Conservation (phyloP, 352 stramenopile genomes). For the Phytopythium kandeliae region DNA sequence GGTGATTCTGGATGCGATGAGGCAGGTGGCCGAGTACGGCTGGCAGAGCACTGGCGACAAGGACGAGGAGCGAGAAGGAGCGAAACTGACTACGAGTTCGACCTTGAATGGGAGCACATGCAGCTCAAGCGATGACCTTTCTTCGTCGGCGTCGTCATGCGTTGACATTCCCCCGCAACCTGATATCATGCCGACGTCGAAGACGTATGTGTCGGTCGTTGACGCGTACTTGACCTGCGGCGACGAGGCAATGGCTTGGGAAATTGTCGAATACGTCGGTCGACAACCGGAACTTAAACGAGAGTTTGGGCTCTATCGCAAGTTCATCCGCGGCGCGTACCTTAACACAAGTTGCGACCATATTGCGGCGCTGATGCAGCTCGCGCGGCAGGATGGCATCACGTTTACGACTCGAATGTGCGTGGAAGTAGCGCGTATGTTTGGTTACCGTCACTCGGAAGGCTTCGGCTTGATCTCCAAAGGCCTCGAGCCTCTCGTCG, state of each 20-base stretch:
- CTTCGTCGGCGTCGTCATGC: background rate
- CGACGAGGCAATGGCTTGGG: slow-evolving; percentile 52
- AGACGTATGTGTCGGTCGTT: slow-evolving; percentile 68
- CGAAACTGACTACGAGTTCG: background rate
- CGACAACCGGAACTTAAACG: slow-evolving; percentile 28
- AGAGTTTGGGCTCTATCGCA: slow-evolving; percentile 53
- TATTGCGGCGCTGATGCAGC: slow-evolving; percentile 41
- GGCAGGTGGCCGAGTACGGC: slow-evolving; percentile 31
- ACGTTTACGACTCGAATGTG: slow-evolving; percentile 60
- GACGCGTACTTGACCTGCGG: slow-evolving; percentile 69
- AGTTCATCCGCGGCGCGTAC: slow-evolving; percentile 67
- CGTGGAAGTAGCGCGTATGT: slow-evolving; percentile 59
- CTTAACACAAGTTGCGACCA: slow-evolving; percentile 56
- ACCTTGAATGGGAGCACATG: background rate
- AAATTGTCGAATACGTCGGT: slow-evolving; percentile 44
- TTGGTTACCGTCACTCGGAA: slow-evolving; percentile 41
- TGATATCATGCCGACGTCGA: slow-evolving; percentile 49
- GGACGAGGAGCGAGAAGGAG: background rate
- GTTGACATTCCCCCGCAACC: slow-evolving; percentile 31
- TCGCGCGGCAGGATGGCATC: slow-evolving; percentile 42
- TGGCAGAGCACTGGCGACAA: slow-evolving; percentile 17
- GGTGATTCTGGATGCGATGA: slow-evolving; percentile 57
- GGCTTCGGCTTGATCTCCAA: slow-evolving; percentile 45
- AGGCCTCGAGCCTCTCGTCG: slow-evolving; percentile 17
- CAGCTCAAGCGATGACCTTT: background rate